Evolutionary conservation across 2,329 filamentous ascomycete genomes (phyloP).

Genomic region (Lachnellula subtilissima): DNA sequence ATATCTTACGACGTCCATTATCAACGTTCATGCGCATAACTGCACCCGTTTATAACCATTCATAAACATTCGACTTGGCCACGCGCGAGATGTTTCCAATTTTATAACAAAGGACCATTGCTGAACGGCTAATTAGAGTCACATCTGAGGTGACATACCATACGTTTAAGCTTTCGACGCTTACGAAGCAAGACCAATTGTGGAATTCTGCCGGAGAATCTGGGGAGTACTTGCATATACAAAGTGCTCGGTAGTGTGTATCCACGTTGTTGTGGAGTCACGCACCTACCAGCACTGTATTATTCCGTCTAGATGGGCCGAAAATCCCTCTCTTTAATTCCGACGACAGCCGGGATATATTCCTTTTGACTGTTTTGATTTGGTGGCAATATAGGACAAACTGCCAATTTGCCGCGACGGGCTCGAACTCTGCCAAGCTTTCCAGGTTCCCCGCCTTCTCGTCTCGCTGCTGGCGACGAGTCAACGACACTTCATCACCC

Average conservation of each 20-base stretch:
- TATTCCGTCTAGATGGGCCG: not conserved
- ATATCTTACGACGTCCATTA: no score
- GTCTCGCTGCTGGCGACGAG: not conserved
- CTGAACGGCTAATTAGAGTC: no score
- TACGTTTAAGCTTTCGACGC: not conserved
- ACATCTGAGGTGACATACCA: not conserved
- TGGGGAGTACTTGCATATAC: slow-evolving; percentile 5
- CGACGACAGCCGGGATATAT: not conserved
- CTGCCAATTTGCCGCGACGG: slow-evolving; percentile 1
- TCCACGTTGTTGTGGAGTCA: slow-evolving; percentile 8
- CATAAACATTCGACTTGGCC: no score
- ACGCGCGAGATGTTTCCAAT: no score
- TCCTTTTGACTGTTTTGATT: slow-evolving; percentile 3
- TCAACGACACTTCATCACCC: not conserved
- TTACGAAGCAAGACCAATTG: not conserved
- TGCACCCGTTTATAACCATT: no score
- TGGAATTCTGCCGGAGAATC: not conserved
- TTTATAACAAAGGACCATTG: no score
- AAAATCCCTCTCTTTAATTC: not conserved
- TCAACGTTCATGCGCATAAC: no score
- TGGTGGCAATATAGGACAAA: slow-evolving; percentile 10
- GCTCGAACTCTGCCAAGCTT: not conserved
- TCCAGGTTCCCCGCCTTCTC: slow-evolving; percentile 11
- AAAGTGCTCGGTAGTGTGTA: slow-evolving; percentile 6
- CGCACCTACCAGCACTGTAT: not conserved